Evolutionary conservation across 2,329 filamentous ascomycete species (phyloP), one percentile per base, ranked within the genome.

Genomic region (Curvularia hawaiiensis): DNA sequence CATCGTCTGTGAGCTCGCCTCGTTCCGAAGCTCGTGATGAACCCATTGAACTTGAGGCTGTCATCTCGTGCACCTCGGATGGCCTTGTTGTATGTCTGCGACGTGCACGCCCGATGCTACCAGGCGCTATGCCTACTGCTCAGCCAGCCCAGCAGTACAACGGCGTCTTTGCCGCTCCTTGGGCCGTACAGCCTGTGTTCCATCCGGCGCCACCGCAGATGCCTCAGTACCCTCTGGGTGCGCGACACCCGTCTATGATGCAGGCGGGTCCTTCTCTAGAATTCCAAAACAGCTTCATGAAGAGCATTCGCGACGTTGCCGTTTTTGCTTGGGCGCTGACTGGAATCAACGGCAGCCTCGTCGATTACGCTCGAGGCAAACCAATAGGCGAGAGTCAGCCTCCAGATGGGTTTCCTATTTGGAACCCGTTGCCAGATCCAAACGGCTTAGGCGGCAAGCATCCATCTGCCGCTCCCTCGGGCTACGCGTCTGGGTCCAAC

Each of bases 41-140:
- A 14, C 81, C 82, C 1, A 81, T 92, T 50, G 91, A 96, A 76
- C 79, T 96, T 4, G 92, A 96, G 77, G 92, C 91, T 2, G 91
- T 96, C n/a, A 88, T 96, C 5, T 96, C 92, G 0, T 96, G 92
- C 76, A 92, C 91, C 2, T 96, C 92, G 0, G 92, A 96, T 73
- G 92, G 92, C 0, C 80, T 96, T 0, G 91, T 96, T 2, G 91
- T 96, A 8, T 88, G 94, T 49, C 79, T 96, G 14, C 85, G 92
- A 54, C 86, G 85, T 62, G 91, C 91, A 24, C 85, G 90, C 26
- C 88, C 90, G 4, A 82, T 86, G 8, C 86, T 92, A 46, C 89
- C 89, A 3, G 68, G 68, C 24, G 54, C 57, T 4, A 53, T 70
- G 30, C 69, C 71, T 14, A 40, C 54, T 30, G 48, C 61, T 12